These are phyloP conservation scores for Boletus patriciae DNA, from an alignment of 768 basidiomycete genomes.

Conservation along the genomic window DNA sequence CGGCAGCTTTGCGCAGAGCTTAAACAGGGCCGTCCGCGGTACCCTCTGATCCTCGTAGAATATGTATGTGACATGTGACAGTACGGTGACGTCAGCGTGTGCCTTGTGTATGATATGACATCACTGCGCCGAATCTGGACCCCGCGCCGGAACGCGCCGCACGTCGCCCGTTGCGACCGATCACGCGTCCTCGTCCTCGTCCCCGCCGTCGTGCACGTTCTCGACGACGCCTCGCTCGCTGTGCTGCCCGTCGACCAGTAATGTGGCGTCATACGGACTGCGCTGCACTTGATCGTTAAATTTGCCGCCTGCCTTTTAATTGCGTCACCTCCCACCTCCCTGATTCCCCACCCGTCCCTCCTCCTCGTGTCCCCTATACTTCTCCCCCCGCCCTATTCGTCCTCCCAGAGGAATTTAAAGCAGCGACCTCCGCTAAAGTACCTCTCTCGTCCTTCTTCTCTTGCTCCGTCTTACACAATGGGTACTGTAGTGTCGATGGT, in stretches of 20 bases:
- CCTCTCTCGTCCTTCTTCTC: conserved; percentile 12
- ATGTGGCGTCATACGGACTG: conserved; percentile 19
- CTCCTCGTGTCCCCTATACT: conserved; percentile 32
- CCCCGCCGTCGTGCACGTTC: conserved; percentile 26
- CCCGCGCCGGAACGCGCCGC: conserved; percentile 27
- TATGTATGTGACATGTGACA: background rate
- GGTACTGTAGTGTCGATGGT: conserved; percentile 36
- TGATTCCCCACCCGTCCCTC: conserved; percentile 23
- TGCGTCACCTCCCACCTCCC: conserved; percentile 23
- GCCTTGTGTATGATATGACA: conserved; percentile 30
- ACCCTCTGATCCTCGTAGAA: conserved; percentile 39
- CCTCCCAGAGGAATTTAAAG: conserved; percentile 21
- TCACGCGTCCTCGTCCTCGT: conserved; percentile 13
- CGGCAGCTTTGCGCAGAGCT: conserved; percentile 65
- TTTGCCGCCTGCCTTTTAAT: conserved; percentile 15
- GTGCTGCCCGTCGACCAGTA: conserved; percentile 11
- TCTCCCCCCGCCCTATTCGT: conserved; percentile 29
- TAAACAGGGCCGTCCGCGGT: conserved; percentile 67
- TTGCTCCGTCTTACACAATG: conserved; percentile 21
- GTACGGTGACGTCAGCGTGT: conserved; percentile 30
- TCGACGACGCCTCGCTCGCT: conserved; percentile 14
- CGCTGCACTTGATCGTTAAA: conserved; percentile 16
- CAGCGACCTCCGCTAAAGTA: conserved; percentile 24
- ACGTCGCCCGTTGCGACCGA: conserved; percentile 23
- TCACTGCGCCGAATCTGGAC: conserved; percentile 30